These are phyloP conservation scores for Laguncularia racemosa DNA, from an alignment of 345 rosid species.

Conservation along the genomic window DNA sequence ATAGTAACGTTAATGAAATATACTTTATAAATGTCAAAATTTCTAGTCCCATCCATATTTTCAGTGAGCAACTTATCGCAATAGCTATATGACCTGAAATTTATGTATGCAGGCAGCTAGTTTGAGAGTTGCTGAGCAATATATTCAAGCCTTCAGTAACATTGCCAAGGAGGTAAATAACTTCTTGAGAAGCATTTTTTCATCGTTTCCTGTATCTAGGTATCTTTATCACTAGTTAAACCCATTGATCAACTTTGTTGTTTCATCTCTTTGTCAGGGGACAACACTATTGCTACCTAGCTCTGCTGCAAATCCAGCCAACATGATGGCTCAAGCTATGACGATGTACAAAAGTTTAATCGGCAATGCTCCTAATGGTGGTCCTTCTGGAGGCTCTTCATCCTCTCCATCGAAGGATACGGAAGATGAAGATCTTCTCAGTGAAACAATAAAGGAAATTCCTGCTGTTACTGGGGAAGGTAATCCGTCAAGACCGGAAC, in stretches of 20 bases:
- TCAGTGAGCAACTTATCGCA: background rate
- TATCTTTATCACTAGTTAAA: background rate
- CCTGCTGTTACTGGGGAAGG: conserved; percentile 12
- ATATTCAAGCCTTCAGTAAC: conserved; percentile 71
- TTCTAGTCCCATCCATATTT: too few relatives aligned
- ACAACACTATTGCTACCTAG: conserved; percentile 92
- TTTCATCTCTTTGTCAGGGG: conserved; percentile 28
- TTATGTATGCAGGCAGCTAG: conserved; percentile 69
- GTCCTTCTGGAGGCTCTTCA: conserved; percentile 12
- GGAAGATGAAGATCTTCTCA: conserved; percentile 12
- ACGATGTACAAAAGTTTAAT: conserved; percentile 68
- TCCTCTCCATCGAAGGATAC: conserved; percentile 13
- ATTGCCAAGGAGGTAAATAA: conserved; percentile 79
- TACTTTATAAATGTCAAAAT: too few relatives aligned
- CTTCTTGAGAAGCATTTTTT: too few relatives aligned
- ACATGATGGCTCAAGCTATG: conserved; percentile 70
- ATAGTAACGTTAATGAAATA: too few relatives aligned
- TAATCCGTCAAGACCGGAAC: conserved; percentile 8
- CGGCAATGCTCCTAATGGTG: conserved; percentile 25
- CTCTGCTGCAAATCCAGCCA: conserved; percentile 53
- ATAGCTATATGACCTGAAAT: conserved; percentile 4
- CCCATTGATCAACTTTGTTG: too few relatives aligned
- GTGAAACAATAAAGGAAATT: conserved; percentile 22
- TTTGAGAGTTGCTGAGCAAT: conserved; percentile 79
- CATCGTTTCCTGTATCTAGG: background rate